phyloP scores from a whole-genome alignment of 352 stramenopile genomes.

The Peronospora farinosa region DNA sequence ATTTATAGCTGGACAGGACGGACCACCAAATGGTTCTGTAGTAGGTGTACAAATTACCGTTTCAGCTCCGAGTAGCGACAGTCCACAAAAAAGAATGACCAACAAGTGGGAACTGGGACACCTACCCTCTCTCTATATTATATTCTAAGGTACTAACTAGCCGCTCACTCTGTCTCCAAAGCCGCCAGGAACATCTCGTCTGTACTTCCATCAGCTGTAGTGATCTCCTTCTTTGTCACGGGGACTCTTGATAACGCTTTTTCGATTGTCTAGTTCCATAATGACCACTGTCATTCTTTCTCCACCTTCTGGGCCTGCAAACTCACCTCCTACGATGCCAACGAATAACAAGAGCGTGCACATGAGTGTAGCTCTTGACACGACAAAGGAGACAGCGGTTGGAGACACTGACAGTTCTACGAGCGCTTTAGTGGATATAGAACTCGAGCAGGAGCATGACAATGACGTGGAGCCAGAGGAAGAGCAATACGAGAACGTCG shows the following conservation, averaged over 20 bases:
- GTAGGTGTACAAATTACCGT: too few relatives aligned
- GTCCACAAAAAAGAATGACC: too few relatives aligned
- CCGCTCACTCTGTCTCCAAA: constrained; percentile 12
- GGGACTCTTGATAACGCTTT: constrained; percentile 1
- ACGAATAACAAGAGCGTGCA: constrained; percentile 21
- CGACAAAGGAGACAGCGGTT: constrained; percentile 6
- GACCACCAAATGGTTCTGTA: too few relatives aligned
- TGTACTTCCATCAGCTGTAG: neutral
- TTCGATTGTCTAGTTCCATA: neutral
- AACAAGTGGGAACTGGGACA: too few relatives aligned
- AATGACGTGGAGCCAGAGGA: constrained; percentile 11
- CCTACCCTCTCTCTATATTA: neutral
- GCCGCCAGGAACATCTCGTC: neutral
- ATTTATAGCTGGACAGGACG: too few relatives aligned
- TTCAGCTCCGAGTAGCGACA: too few relatives aligned
- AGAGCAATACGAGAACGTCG: constrained; percentile 23
- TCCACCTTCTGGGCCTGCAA: constrained; percentile 23
- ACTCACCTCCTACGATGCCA: constrained; percentile 17
- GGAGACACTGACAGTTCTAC: constrained; percentile 24
- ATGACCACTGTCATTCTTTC: constrained; percentile 59
- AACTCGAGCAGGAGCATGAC: constrained; percentile 6
- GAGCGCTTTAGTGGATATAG: constrained; percentile 16
- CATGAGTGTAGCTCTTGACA: constrained; percentile 18
- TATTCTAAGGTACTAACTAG: neutral
- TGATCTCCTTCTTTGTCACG: constrained; percentile 5